These are phyloP conservation scores for Akebia trifoliata DNA, from an alignment of 164 flowering plant species.

Conservation along the genomic window DNA sequence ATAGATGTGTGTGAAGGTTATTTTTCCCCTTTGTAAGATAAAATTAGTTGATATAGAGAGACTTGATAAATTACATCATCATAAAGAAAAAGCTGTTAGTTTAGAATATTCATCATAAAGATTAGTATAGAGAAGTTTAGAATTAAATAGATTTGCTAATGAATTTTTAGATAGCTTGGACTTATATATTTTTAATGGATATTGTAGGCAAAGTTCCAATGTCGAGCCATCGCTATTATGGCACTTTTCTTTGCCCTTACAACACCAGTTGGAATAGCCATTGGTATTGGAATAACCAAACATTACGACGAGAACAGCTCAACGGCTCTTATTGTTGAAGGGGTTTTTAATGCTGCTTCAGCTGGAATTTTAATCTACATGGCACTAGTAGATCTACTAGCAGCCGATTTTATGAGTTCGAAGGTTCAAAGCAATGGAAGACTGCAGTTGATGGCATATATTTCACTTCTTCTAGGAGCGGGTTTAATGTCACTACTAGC, in stretches of 20 bases:
- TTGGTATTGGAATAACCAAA: slow-evolving; percentile 20
- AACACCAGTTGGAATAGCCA: slow-evolving; percentile 24
- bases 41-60: too few species aligned
- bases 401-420: slow-evolving; percentile 29
- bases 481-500: slow-evolving; percentile 27
- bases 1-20: too few species aligned
- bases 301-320: slow-evolving; percentile 17
- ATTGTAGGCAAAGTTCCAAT: slow-evolving; percentile 23
- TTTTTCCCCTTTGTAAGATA: too few species aligned
- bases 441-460: slow-evolving; percentile 18
- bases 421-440: slow-evolving; percentile 21
- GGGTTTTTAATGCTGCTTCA: slow-evolving; percentile 21
- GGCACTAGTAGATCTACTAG: slow-evolving; percentile 30
- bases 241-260: slow-evolving; percentile 28
- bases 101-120: too few species aligned
- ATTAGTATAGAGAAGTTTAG: too few species aligned
- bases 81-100: too few species aligned
- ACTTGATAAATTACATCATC: too few species aligned
- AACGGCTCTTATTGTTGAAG: slow-evolving; percentile 19
- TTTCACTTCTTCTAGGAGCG: slow-evolving; percentile 24
- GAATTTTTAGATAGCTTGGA: neutral
- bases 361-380: slow-evolving; percentile 31
- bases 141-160: too few species aligned
- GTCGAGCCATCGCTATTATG: slow-evolving; percentile 9
- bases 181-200: neutral